A percentile compares a stretch with the other conserved stretches of the same genome.
These are phyloP conservation scores for Kwoniella shivajii DNA, from an alignment of 1,284 basidiomycete genomes.

Conservation along the genomic window DNA sequence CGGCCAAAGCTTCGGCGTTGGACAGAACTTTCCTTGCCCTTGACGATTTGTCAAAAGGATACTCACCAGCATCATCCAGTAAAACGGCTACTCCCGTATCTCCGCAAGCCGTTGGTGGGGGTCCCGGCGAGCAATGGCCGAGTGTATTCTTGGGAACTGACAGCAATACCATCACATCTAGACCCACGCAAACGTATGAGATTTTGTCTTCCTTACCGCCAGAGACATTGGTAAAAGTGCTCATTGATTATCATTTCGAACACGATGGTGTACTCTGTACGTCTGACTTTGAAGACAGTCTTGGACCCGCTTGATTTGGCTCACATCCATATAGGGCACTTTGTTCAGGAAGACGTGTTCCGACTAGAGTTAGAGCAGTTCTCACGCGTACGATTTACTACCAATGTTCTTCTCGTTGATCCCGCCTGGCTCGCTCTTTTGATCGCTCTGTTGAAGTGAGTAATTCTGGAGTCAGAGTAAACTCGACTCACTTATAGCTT, in stretches of 20 bases:
- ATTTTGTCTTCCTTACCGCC: neutral
- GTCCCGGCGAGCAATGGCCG: neutral
- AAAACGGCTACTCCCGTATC: neutral
- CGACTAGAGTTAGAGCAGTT: constrained; percentile 7
- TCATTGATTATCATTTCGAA: constrained; percentile 2
- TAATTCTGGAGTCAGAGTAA: neutral
- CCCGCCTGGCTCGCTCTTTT: constrained; percentile 14
- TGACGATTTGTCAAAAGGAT: constrained; percentile 3
- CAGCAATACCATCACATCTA: too few relatives aligned
- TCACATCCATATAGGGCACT: constrained; percentile 12
- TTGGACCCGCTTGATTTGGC: neutral
- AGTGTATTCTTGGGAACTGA: neutral
- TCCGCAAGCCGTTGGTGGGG: neutral
- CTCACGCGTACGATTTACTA: neutral
- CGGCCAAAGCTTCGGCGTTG: neutral
- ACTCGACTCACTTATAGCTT: neutral
- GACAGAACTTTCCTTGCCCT: constrained; percentile 1
- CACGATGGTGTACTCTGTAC: constrained; percentile 2
- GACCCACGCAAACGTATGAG: neutral
- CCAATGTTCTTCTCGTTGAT: neutral
- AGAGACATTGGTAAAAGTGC: neutral
- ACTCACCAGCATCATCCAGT: neutral
- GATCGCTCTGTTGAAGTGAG: constrained; percentile 8
- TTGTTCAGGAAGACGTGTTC: constrained; percentile 1
- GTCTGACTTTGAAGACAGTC: neutral